These are phyloP conservation scores for Marchantia paleacea DNA, from an alignment of 225 moss, liverwort and hornwort species.

Conservation along the genomic window DNA sequence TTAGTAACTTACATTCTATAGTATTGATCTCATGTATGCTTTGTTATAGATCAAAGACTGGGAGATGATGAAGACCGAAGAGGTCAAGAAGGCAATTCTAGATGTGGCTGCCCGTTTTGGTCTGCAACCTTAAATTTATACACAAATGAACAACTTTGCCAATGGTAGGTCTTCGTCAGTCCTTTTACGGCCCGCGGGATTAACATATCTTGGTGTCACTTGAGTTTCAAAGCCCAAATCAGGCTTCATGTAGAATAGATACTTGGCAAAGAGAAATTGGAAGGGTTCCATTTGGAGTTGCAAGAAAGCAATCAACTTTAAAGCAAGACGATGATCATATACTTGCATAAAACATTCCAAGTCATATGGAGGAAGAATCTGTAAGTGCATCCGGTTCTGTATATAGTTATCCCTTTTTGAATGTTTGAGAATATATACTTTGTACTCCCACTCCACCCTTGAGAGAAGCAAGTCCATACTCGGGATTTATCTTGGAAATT, in stretches of 20 bases:
- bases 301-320: not conserved
- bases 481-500: not conserved
- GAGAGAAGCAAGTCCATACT: not conserved
- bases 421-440: too few relatives aligned
- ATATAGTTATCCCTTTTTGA: not conserved
- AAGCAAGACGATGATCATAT: not conserved
- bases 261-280: not conserved
- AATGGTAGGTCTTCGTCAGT: not conserved
- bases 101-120: constrained; percentile 44
- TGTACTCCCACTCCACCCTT: not conserved
- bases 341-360: not conserved
- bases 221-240: not conserved
- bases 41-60: constrained; percentile 39
- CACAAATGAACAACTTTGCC: not conserved
- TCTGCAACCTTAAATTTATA: constrained; percentile 20
- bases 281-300: not conserved
- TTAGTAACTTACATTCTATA: not conserved
- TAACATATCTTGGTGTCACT: not conserved
- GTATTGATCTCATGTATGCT: not conserved
- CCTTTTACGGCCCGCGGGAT: not conserved
- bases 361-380: not conserved
- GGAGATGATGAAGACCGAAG: constrained; percentile 48
- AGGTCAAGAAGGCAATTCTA: constrained; percentile 45
- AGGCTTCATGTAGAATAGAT: not conserved
- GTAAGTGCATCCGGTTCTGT: not conserved